phyloP scores from a whole-genome alignment of 441 rosid genomes.

The Croton laevigatus region DNA sequence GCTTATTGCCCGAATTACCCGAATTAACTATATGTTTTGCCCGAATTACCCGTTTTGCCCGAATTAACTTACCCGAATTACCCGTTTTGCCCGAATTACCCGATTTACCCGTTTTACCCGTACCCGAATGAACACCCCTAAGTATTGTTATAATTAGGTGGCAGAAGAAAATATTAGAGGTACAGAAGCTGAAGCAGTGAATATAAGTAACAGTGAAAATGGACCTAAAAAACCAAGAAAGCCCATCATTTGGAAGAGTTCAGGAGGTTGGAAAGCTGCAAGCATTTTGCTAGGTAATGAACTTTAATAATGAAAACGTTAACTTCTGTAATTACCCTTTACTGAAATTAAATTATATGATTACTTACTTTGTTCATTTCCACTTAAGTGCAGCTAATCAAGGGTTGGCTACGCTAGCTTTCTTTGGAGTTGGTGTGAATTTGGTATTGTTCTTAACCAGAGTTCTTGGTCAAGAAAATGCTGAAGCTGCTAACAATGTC shows the following conservation, averaged over 20 bases:
- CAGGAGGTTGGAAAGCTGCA: conserved; percentile 74
- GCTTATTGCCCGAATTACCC: too few relatives aligned
- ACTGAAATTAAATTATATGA: neutral
- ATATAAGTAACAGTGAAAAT: conserved; percentile 7
- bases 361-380: neutral
- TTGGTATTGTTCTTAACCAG: conserved; percentile 78
- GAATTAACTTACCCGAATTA: too few relatives aligned
- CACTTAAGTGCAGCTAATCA: conserved; percentile 53
- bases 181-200: conserved; percentile 10
- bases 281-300: conserved; percentile 55
- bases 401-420: conserved; percentile 83
- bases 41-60: too few relatives aligned
- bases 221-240: neutral
- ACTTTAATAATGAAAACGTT: too few relatives aligned
- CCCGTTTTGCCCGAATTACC: too few relatives aligned
- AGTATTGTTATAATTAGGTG: conserved; percentile 26
- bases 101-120: too few relatives aligned
- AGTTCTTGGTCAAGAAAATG: conserved; percentile 72
- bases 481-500: conserved; percentile 80
- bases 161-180: conserved; percentile 24
- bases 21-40: too few relatives aligned
- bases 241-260: conserved; percentile 19
- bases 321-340: too few relatives aligned
- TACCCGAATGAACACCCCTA: too few relatives aligned
- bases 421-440: conserved; percentile 92